Evolutionary conservation across 2,329 filamentous ascomycete species (phyloP), one percentile per base, ranked within the genome.

Genomic region (Periconia digitata): DNA sequence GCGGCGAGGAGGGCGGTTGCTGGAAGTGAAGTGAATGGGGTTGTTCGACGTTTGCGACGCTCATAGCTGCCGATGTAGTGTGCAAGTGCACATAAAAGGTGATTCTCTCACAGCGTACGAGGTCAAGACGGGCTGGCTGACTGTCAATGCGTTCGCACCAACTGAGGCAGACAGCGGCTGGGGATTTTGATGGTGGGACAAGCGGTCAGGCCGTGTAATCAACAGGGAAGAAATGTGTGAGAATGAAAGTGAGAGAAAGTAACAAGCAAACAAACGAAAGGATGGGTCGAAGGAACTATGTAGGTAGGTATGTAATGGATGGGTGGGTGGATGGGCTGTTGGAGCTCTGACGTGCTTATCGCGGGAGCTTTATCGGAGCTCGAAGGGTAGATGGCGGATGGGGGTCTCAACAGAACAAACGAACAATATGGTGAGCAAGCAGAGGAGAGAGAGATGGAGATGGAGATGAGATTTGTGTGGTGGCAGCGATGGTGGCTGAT

Each of bases 41-140:
- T 40, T 67, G 64, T 51, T 73, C 70, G 40, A 71, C 59, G 58
- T 62, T 68, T 32, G 64, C 62, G 58, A 72, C 65, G 54, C 71
- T 74, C 71, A 74, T 74, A 56, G 60, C 51, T 64, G 54, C 46
- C 22, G 27, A 32, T 13, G 24, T n/a, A 22, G 15, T 21, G 13
- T 38, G 40, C 2, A 24, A 7, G n/a, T 22, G 35, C 18, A 37
- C 49, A 52, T 54, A 44, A 39, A 47, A 27, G 47, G 24, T 22
- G 41, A 15, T 15, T 32, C 27, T 32, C 27, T 32, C 27, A 32
- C 27, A n/a, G n/a, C n/a, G n/a, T n/a, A n/a, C n/a, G n/a, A n/a
- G n/a, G n/a, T n/a, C n/a, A n/a, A n/a, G n/a, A n/a, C 27, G 12
- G 27, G 27, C 27, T 32, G 27, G 27, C 27, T 32, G 27, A 32